Conservation (phyloP, 2,329 filamentous ascomycete genomes). For the Fusarium sp. region DNA sequence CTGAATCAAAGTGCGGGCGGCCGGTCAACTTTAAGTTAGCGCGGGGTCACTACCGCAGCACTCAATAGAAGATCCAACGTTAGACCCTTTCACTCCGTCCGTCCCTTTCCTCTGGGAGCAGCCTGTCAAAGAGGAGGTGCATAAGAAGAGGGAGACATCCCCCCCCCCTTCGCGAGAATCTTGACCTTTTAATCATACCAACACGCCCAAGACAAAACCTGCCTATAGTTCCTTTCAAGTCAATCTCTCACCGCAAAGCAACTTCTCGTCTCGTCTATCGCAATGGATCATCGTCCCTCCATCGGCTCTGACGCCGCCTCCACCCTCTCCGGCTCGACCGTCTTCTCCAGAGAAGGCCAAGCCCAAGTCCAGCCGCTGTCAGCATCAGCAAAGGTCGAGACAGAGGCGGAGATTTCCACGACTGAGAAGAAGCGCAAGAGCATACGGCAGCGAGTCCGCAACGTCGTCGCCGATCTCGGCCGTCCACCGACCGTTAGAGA, state of each 20-base stretch:
- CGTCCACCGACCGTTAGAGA: constrained; percentile 46
- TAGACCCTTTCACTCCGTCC: constrained; percentile 7
- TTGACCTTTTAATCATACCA: not conserved
- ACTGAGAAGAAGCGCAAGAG: constrained; percentile 37
- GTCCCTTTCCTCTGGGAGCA: no score
- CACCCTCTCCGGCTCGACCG: constrained; percentile 45
- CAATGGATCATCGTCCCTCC: constrained; percentile 40
- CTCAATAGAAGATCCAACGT: constrained; percentile 16
- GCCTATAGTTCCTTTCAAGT: not conserved
- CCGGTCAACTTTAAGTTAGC: not conserved
- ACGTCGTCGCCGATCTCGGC: constrained; percentile 48
- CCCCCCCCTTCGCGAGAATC: not conserved
- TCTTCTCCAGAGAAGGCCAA: constrained; percentile 43
- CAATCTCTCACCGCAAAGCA: not conserved
- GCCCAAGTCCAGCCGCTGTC: not conserved
- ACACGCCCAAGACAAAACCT: not conserved
- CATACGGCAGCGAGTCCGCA: constrained; percentile 48
- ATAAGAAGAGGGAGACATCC: not conserved
- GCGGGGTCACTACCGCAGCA: constrained; percentile 20
- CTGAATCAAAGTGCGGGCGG: constrained; percentile 22
- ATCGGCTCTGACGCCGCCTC: constrained; percentile 46
- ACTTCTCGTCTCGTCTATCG: not conserved
- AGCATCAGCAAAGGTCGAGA: constrained; percentile 12
- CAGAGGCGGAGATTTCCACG: not conserved
- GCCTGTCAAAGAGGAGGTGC: not conserved